Evolutionary conservation across 108 stramenopile species (phyloP).

Genomic region (Aurantiochytrium sp.): DNA sequence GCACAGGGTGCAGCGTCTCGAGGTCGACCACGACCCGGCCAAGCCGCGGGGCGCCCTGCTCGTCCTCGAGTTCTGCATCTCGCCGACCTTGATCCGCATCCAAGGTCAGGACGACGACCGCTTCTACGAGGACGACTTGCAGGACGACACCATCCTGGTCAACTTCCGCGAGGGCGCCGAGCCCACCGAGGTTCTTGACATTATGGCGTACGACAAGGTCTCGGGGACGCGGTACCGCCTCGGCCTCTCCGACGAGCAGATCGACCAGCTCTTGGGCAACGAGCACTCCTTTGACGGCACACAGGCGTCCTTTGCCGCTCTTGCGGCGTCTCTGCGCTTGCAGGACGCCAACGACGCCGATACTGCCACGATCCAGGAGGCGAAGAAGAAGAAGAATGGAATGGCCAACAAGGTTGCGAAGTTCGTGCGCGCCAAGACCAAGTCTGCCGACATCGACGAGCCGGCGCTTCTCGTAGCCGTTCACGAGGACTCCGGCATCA

Average conservation of each 20-base stretch:
- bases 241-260: not conserved
- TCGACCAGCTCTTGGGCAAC: not conserved
- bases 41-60: not conserved
- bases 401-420: too few relatives aligned
- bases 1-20: not conserved
- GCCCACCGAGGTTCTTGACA: not conserved
- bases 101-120: not conserved
- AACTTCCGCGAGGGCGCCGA: not conserved
- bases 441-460: too few relatives aligned
- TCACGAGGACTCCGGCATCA: not conserved
- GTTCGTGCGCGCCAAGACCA: too few relatives aligned
- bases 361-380: too few relatives aligned
- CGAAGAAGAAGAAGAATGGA: too few relatives aligned
- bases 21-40: not conserved
- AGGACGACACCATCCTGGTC: not conserved
- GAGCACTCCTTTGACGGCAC: not conserved
- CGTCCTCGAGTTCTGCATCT: not conserved
- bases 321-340: not conserved
- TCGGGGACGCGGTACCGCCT: not conserved
- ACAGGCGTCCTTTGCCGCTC: not conserved
- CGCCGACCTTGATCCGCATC: not conserved
- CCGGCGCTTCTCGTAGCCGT: not conserved
- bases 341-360: not conserved
- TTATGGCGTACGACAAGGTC: not conserved
- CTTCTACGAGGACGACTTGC: conserved; percentile 10